Percentiles rank a stretch among this genome's conserved stretches.
These are phyloP conservation scores for Aureobasidium leucospermi DNA, from an alignment of 2,329 filamentous ascomycete species.

Conservation along the genomic window DNA sequence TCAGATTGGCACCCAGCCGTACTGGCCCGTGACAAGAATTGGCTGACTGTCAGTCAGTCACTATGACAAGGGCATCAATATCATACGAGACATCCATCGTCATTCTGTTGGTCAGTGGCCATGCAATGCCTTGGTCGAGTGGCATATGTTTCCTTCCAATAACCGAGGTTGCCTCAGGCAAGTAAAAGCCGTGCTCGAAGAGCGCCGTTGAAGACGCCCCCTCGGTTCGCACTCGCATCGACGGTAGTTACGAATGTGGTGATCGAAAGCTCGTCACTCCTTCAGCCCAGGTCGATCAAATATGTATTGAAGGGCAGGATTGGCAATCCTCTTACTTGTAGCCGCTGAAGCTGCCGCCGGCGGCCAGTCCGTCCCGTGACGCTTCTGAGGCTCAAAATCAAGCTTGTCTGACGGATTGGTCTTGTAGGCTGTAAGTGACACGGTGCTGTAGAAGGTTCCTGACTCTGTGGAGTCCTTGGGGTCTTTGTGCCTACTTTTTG, in stretches of 20 bases:
- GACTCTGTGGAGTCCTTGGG: background rate
- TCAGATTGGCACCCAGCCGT: background rate
- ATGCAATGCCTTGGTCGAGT: background rate
- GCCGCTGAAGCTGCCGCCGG: background rate
- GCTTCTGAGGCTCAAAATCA: background rate
- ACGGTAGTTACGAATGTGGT: background rate
- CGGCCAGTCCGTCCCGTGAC: background rate
- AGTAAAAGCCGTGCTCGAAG: too few species aligned
- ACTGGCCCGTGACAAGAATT: background rate
- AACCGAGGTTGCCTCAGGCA: too few species aligned
- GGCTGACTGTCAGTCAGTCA: too few species aligned
- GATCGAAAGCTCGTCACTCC: background rate
- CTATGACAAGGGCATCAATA: too few species aligned
- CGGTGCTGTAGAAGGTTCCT: background rate
- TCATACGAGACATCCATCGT: background rate
- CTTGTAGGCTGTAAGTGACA: background rate
- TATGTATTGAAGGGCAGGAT: background rate
- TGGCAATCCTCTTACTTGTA: background rate
- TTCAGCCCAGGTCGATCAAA: background rate
- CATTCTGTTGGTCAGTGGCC: background rate
- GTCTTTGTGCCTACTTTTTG: background rate
- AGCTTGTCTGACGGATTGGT: background rate
- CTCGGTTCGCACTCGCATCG: background rate
- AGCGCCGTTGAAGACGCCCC: background rate
- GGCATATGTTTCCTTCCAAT: background rate